Conservation (phyloP, 75 land plant genomes). For the Cunninghamia lanceolata region DNA sequence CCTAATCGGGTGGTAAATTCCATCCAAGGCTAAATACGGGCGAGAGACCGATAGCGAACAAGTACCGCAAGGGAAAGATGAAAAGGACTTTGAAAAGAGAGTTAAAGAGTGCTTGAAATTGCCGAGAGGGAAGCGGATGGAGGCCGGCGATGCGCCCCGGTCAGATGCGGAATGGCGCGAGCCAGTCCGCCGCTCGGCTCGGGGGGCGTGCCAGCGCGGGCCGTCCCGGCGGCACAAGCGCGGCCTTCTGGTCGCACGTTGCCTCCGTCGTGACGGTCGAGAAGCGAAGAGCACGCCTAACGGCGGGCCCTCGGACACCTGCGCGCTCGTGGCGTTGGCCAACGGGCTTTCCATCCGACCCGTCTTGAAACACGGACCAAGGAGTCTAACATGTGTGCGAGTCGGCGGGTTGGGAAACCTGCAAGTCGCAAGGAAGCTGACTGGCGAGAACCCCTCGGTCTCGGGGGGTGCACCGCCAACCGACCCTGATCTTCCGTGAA, state of each 20-base stretch:
- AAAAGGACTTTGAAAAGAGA: too few species aligned
- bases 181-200: constrained; percentile 3
- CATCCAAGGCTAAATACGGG: too few species aligned
- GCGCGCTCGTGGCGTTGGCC: constrained; percentile 23
- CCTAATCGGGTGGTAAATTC: too few species aligned
- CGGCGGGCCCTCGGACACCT: neutral
- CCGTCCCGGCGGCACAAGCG: constrained; percentile 13
- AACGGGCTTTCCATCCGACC: constrained; percentile 26
- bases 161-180: constrained; percentile 5
- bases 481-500: neutral
- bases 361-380: constrained; percentile 38
- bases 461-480: neutral
- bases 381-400: neutral
- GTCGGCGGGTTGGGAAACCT: neutral
- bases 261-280: neutral
- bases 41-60: too few species aligned
- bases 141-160: neutral
- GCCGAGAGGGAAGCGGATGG: too few species aligned
- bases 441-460: too few species aligned
- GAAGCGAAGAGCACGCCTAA: neutral
- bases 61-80: too few species aligned
- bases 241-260: neutral
- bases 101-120: too few species aligned
- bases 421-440: neutral
- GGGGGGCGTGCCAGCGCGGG: constrained; percentile 14